Conservation (phyloP, 2,329 filamentous ascomycete genomes). For the Fusarium sacchari region DNA sequence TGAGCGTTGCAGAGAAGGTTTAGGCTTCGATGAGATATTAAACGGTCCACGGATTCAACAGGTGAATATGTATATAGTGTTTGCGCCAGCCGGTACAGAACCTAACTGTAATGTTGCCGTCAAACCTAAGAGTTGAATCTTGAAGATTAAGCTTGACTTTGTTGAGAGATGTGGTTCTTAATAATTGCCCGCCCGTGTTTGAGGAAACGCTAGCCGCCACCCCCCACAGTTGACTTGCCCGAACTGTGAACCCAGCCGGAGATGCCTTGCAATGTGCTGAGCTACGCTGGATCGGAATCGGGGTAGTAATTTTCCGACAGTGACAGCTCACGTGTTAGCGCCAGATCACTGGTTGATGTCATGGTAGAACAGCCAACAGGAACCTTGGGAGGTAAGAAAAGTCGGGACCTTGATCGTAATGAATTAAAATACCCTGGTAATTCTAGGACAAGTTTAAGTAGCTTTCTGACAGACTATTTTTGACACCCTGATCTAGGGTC, state of each 20-base stretch:
- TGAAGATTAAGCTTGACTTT: constrained; percentile 16
- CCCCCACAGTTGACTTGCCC: constrained; percentile 25
- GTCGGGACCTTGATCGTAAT: background rate
- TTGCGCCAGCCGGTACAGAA: background rate
- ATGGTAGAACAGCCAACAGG: constrained; percentile 9
- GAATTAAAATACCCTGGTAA: background rate
- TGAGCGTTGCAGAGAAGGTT: background rate
- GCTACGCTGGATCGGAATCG: background rate
- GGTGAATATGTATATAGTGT: background rate
- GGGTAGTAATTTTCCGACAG: constrained; percentile 25
- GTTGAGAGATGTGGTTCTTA: constrained; percentile 44
- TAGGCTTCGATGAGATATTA: background rate
- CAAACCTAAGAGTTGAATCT: constrained; percentile 1
- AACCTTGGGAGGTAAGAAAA: background rate
- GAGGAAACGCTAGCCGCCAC: constrained; percentile 38
- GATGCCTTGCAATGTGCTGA: background rate
- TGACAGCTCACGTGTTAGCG: constrained; percentile 33
- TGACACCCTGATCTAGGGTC: background rate
- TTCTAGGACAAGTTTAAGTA: background rate
- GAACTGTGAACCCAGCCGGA: constrained; percentile 11
- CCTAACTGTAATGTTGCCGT: background rate
- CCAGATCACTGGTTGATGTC: constrained; percentile 34
- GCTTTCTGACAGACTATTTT: background rate
- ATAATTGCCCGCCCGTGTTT: constrained; percentile 26
- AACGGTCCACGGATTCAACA: background rate